Evolutionary conservation across 108 stramenopile species (phyloP), one percentile per base, ranked within the genome.

Genomic region (Schizochytrium sp.): DNA sequence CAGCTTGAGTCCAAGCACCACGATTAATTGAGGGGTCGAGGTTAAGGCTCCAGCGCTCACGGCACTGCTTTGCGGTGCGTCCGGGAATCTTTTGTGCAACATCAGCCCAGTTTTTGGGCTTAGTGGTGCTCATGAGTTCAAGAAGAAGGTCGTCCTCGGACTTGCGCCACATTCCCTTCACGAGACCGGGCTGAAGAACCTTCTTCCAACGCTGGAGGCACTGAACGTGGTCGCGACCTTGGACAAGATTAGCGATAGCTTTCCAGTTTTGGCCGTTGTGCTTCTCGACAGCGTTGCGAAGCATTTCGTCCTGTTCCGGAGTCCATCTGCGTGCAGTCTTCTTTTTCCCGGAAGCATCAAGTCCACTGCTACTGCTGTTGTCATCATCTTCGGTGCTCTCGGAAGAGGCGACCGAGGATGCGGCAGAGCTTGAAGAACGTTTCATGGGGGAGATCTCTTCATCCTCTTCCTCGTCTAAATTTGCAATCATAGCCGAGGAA

Each of bases 21-120:
- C 96, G 97, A 88, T 93, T 95, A 88, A 99, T 97, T 61, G 93
- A 92, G 15, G 97, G 98, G 91, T 97, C 95, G 17, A 98, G 93
- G 87, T 92, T 92, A 91, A 97, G 97, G 87, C 94, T 91, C 95
- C 96, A 99, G 55, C 87, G 87, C 56, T 87, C 87, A 15, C 87
- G n/a, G 87, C 87, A 87, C 56, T 87, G 87, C 57, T 87, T 87
- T 1, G 87, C 87, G 0, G 87, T 87, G n/a, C 87, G 55, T 5
- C 87, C 87, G 40, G 87, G 87, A 45, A 87, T 56, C 10, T 59
- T 4, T 41, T 56, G n/a, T 13, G 87, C 87, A 45, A 87, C 57
- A 15, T 56, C 57, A 12, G 55, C 57, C 87, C 87, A 87, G 87
- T 58, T 87, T 53, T 83, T 83, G 47, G 47, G 50, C 76, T 83